These are phyloP conservation scores for Schoenoplectus tabernaemontani DNA, from an alignment of 202 grass and related monocot species.

Conservation along the genomic window DNA sequence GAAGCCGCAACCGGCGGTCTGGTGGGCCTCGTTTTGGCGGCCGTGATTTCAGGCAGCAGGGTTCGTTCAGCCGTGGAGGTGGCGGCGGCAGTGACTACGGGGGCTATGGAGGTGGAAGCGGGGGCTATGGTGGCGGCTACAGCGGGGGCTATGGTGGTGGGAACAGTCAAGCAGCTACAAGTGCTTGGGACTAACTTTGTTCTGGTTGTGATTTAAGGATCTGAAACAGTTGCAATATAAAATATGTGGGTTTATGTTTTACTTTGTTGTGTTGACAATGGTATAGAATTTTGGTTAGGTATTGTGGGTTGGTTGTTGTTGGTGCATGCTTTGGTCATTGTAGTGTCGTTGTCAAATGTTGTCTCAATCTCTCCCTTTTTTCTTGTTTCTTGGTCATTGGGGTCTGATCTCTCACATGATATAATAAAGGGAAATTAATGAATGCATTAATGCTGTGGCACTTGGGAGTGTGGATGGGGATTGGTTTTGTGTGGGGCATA, in stretches of 20 bases:
- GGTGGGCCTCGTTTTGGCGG: conserved; percentile 73
- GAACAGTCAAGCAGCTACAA: conserved; percentile 40
- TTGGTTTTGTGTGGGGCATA: not conserved
- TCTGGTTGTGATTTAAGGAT: not conserved
- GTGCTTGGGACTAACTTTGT: conserved; percentile 65
- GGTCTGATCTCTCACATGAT: conserved; percentile 14
- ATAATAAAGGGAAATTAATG: conserved; percentile 10
- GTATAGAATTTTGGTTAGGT: conserved; percentile 27
- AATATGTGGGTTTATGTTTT: conserved; percentile 12
- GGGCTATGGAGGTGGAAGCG: conserved; percentile 29
- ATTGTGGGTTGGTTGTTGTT: conserved; percentile 6
- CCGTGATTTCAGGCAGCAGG: conserved; percentile 65
- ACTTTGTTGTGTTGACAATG: conserved; percentile 21
- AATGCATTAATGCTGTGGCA: conserved; percentile 20
- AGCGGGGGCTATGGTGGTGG: conserved; percentile 21
- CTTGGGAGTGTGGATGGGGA: not conserved
- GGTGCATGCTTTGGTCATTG: conserved; percentile 12
- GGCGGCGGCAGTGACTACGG: conserved; percentile 23
- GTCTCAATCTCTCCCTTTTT: not conserved
- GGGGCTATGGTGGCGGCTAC: conserved; percentile 29
- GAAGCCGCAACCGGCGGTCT: conserved; percentile 58
- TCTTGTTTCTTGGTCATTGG: conserved; percentile 4
- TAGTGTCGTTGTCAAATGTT: conserved; percentile 16
- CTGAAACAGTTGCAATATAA: conserved; percentile 12
- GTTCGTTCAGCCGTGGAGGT: conserved; percentile 21